Evolutionary conservation across 768 basidiomycete species (phyloP).

Genomic region (Tricholoma sp.): DNA sequence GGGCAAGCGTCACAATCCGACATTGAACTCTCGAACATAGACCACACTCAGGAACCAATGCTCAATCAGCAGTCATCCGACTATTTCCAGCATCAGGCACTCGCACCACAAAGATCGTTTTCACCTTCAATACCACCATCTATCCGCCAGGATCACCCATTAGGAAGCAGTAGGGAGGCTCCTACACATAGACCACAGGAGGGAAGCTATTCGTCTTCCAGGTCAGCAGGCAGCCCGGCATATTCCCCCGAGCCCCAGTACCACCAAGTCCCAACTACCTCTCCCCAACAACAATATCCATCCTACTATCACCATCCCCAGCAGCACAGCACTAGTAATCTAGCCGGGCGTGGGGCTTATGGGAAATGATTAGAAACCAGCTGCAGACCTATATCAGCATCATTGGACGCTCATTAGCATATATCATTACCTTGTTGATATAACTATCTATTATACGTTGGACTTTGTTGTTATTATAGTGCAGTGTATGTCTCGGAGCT

Average conservation of each 20-base stretch:
- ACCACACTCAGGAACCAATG: slow-evolving; percentile 59
- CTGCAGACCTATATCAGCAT: neutral
- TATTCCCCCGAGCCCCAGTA: slow-evolving; percentile 23
- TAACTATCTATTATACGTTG: neutral
- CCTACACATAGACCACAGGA: slow-evolving; percentile 58
- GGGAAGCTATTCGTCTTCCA: slow-evolving; percentile 29
- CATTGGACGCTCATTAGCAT: neutral
- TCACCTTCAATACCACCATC: slow-evolving; percentile 37
- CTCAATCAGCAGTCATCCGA: slow-evolving; percentile 34
- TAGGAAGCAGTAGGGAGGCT: slow-evolving; percentile 46
- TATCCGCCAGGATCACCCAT: slow-evolving; percentile 29
- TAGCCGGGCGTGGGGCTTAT: slow-evolving; percentile 38
- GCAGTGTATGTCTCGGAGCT: neutral
- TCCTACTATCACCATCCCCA: slow-evolving; percentile 22
- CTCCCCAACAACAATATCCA: slow-evolving; percentile 20
- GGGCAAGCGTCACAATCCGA: slow-evolving; percentile 28
- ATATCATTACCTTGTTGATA: neutral
- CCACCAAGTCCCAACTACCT: slow-evolving; percentile 9
- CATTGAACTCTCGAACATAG: slow-evolving; percentile 54
- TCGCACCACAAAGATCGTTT: slow-evolving; percentile 35
- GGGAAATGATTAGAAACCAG: slow-evolving; percentile 21
- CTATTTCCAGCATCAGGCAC: slow-evolving; percentile 29
- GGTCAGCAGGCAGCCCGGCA: slow-evolving; percentile 23
- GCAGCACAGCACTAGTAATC: slow-evolving; percentile 24
- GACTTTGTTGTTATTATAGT: neutral